phyloP scores from a whole-genome alignment of 495 filamentous ascomycete species.

The Talaromyces stipitatus region DNA sequence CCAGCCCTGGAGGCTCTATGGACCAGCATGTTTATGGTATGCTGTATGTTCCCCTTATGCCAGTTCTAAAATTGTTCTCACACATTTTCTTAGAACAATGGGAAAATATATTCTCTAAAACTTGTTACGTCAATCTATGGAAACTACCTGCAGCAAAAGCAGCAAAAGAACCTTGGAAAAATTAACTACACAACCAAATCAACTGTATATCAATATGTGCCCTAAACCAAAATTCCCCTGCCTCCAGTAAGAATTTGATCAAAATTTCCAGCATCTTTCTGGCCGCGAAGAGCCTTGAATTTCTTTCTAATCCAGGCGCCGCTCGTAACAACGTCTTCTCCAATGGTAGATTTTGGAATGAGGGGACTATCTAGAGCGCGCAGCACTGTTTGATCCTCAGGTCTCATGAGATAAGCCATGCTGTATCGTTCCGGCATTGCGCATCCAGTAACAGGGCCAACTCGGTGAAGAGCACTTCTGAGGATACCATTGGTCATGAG shows the following conservation, averaged over 20 bases:
- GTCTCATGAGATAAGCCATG: conserved; percentile 12
- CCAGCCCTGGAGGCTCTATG: no score
- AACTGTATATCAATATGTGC: background rate
- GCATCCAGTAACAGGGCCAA: conserved; percentile 28
- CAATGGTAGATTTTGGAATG: background rate
- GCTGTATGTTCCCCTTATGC: no score
- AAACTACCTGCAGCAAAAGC: background rate
- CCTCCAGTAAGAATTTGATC: background rate
- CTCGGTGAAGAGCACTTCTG: conserved; percentile 48
- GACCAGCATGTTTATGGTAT: no score
- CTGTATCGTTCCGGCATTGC: conserved; percentile 4
- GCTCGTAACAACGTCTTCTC: background rate
- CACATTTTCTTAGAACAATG: no score
- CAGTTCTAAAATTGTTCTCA: no score
- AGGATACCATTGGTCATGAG: conserved; percentile 40
- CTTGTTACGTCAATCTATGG: background rate
- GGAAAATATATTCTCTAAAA: no score
- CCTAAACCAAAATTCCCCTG: background rate
- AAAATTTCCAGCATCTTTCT: background rate
- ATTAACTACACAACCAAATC: background rate
- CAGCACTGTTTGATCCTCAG: background rate
- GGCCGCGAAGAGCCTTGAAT: background rate
- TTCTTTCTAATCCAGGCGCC: background rate
- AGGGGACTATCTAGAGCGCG: background rate
- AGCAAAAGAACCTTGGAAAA: background rate